These are phyloP conservation scores for Oryza meyeriana DNA, from an alignment of 176 grass and related monocot genomes.

Conservation along the genomic window DNA sequence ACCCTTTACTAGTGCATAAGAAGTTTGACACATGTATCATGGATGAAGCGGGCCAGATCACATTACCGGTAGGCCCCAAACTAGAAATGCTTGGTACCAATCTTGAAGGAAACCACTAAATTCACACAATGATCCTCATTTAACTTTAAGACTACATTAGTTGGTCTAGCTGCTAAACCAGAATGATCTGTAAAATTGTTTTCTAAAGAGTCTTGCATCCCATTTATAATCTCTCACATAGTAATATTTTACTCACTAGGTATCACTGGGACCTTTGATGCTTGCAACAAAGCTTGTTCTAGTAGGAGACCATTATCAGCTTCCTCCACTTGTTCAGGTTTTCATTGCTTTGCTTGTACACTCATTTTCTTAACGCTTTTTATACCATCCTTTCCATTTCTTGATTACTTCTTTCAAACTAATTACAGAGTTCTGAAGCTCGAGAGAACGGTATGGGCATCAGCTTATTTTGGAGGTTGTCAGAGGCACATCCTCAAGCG, in stretches of 20 bases:
- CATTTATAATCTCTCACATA: background rate
- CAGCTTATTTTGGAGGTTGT: slow-evolving; percentile 97
- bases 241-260: slow-evolving; percentile 45
- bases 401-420: slow-evolving; percentile 19
- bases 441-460: slow-evolving; percentile 88
- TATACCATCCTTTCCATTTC: background rate
- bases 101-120: background rate
- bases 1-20: slow-evolving; percentile 83
- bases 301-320: slow-evolving; percentile 96
- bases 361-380: background rate
- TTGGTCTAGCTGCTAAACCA: background rate
- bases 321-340: slow-evolving; percentile 96
- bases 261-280: slow-evolving; percentile 93
- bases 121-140: background rate
- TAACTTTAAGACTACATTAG: background rate
- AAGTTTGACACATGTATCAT: slow-evolving; percentile 98
- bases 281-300: slow-evolving; percentile 93
- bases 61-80: slow-evolving; percentile 62
- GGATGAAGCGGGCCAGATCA: slow-evolving; percentile 99
- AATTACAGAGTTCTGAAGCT: slow-evolving; percentile 77
- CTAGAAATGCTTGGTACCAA: slow-evolving; percentile 13
- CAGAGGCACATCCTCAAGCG: slow-evolving; percentile 91
- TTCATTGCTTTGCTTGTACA: background rate
- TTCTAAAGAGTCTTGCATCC: background rate
- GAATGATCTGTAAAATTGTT: slow-evolving; percentile 18